Conservation (phyloP, 805 yeast species). For the Spathaspora arborariae region DNA sequence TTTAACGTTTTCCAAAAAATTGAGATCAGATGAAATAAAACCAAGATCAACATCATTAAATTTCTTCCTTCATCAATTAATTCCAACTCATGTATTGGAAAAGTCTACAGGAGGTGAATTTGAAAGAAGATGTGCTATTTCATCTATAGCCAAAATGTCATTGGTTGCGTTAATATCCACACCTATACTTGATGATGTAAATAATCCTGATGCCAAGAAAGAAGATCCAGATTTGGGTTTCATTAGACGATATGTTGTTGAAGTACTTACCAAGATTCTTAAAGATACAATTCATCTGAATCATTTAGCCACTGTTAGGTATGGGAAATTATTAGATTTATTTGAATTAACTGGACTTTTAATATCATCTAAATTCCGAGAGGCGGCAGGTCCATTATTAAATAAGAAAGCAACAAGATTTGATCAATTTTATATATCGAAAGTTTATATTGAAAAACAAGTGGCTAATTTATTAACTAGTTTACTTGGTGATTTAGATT, state of each 20-base stretch:
- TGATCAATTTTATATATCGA: conserved; percentile 64
- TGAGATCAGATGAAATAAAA: conserved; percentile 38
- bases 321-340: conserved; percentile 52
- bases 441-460: conserved; percentile 64
- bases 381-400: conserved; percentile 40
- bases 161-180: conserved; percentile 62
- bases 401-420: conserved; percentile 46
- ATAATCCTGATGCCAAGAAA: conserved; percentile 41
- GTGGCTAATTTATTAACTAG: conserved; percentile 55
- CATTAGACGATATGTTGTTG: conserved; percentile 71
- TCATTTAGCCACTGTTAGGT: conserved; percentile 40
- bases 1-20: conserved; percentile 68
- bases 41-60: conserved; percentile 78
- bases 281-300: conserved; percentile 38
- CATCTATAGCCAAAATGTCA: conserved; percentile 59
- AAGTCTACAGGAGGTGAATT: conserved; percentile 34
- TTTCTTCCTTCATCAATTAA: conserved; percentile 68
- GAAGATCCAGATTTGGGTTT: conserved; percentile 69
- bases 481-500: conserved; percentile 62
- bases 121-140: conserved; percentile 53
- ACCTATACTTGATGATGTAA: conserved; percentile 47
- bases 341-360: conserved; percentile 46
- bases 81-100: conserved; percentile 50
- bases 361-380: conserved; percentile 40
- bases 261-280: conserved; percentile 58